phyloP scores from a whole-genome alignment of 345 rosid species.

The Bretschneidera sinensis region DNA sequence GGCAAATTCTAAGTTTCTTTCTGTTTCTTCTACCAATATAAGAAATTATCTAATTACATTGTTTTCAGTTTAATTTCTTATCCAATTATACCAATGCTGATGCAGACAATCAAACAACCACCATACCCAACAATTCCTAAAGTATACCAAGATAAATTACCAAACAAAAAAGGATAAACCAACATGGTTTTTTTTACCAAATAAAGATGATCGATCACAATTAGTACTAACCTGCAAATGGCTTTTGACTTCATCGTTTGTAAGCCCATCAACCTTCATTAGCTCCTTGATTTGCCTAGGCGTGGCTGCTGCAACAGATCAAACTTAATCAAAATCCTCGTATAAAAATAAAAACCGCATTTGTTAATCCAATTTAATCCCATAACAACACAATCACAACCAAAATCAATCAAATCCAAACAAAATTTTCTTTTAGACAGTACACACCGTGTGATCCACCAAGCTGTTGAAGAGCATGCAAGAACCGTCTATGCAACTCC shows the following conservation, averaged over 20 bases:
- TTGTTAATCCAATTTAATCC: not conserved
- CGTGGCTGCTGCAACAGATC: conserved; percentile 66
- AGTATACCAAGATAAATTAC: too few species aligned
- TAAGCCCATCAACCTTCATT: conserved; percentile 94
- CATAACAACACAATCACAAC: not conserved
- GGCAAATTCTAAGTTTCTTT: too few species aligned
- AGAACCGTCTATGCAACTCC: conserved; percentile 80
- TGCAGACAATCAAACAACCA: too few species aligned
- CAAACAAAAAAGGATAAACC: too few species aligned
- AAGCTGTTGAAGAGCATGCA: conserved; percentile 83
- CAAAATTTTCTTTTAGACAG: not conserved
- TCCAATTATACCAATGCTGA: too few species aligned
- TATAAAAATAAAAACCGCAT: conserved; percentile 1
- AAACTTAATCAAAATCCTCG: not conserved
- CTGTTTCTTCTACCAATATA: not conserved
- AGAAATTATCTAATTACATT: not conserved
- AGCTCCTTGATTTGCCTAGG: conserved; percentile 93
- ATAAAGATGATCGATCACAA: not conserved
- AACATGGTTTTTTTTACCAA: too few species aligned
- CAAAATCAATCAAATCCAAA: not conserved
- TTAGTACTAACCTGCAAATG: conserved; percentile 81
- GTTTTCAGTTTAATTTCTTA: not conserved
- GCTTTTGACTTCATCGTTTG: conserved; percentile 97
- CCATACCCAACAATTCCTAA: too few species aligned
- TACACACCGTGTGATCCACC: conserved; percentile 83